Base-by-base conservation (phyloP, 805 yeast species). In the Yarrowia sp. region DNA sequence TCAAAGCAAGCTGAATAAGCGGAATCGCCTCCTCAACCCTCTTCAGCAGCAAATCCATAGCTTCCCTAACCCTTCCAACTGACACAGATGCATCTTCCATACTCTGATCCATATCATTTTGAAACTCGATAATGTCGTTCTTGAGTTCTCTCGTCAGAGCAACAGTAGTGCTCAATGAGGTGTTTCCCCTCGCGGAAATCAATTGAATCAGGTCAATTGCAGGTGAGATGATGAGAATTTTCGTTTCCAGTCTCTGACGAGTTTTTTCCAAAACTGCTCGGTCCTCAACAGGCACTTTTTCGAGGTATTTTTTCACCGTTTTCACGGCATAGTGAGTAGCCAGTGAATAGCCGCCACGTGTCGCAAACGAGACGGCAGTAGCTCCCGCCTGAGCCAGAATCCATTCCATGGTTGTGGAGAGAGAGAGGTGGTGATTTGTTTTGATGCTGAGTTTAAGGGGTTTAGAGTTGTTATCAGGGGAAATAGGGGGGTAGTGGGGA, bases 361-460 rank as follows among this genome's bases (percentile, higher is more conserved):
- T 84, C 9, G 92, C 96, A 75, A 89, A 86, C 1, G 90, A 82
- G n/a, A 89, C 89, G 1, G 90, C 89, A 68, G 88, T 92, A 60
- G 84, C 84, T 35, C 92, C 88, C 2, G 95, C 95, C 74, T 80
- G 78, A 4, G 78, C 74, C 8, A 47, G 47, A n/a, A 61, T 39
- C 64, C 64, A 58, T 43, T 58, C 64, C 64, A 58, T 58, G 18
- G 38, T 48, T 9, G 48, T 43, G 33, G 33, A 7, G 31, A 17
- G 28, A n/a, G 32, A 43, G 15, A 18, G 11, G 47, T 43, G n/a
- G 32, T 43, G 47, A 10, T n/a, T 22, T 9, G 33, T 44, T 44
- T 28, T 44, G 50, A 13, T 6, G 18, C 28, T n/a, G 22, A 45
- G 36, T 18, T 8, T 31, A 47, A 15, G 1, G 0, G 5, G 8